A percentile compares a stretch with the other conserved stretches of the same genome.
These are phyloP conservation scores for Isochrysis galbana DNA, from an alignment of 78 protist genomes.

Conservation along the genomic window DNA sequence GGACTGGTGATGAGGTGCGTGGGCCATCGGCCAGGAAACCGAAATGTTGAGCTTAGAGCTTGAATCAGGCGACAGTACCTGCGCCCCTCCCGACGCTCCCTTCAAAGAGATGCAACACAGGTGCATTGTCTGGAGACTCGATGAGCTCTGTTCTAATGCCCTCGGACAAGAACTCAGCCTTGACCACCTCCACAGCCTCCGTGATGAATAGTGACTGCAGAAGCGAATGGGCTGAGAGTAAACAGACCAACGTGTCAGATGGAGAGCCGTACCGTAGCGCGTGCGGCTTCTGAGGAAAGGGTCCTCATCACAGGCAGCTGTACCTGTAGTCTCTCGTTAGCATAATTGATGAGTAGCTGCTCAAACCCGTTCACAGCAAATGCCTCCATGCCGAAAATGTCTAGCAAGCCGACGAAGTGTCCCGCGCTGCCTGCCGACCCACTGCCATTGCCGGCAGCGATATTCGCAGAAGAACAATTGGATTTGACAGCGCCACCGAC, in stretches of 20 bases:
- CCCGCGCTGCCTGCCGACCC: neutral
- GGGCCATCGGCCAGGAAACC: too few species aligned
- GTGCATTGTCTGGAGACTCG: neutral
- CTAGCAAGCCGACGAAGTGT: constrained; percentile 60
- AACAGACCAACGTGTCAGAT: neutral
- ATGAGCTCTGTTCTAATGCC: neutral
- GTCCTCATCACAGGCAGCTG: constrained; percentile 28
- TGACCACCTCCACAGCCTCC: neutral
- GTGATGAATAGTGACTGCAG: neutral
- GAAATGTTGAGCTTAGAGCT: too few species aligned
- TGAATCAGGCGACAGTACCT: too few species aligned
- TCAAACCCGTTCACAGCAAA: neutral
- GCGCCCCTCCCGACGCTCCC: neutral
- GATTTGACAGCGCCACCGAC: neutral
- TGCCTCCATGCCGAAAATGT: constrained; percentile 46
- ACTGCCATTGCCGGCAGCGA: neutral
- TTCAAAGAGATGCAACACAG: neutral
- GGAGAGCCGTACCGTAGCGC: neutral
- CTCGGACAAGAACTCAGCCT: neutral
- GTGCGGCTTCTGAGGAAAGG: neutral
- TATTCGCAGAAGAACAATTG: too few species aligned
- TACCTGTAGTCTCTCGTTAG: constrained; percentile 12
- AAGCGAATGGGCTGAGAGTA: neutral
- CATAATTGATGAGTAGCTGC: constrained; percentile 14
- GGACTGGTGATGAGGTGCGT: too few species aligned